phyloP scores from a whole-genome alignment of 306 rosid species.

The Inga laurina region DNA sequence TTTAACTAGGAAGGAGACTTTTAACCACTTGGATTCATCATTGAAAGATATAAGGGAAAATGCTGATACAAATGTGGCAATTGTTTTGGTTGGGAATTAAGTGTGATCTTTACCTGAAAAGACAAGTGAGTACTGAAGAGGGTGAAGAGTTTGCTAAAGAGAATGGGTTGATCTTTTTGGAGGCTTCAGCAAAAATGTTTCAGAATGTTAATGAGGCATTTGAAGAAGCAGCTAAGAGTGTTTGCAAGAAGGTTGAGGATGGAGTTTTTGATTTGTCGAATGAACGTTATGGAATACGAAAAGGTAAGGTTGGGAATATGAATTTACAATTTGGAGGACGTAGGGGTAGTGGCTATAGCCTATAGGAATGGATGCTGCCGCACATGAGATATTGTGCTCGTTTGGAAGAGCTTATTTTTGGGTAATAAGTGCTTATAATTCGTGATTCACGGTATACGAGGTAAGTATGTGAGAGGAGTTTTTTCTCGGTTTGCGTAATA shows the following conservation, averaged over 20 bases:
- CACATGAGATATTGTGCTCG: too few species aligned
- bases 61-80: neutral
- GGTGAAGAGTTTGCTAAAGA: neutral
- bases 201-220: neutral
- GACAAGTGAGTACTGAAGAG: neutral
- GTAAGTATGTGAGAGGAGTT: too few species aligned
- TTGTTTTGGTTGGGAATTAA: neutral
- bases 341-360: too few species aligned
- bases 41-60: neutral
- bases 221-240: neutral
- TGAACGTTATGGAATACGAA: neutral
- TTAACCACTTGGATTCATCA: neutral
- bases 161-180: neutral
- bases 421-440: too few species aligned
- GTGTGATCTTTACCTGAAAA: neutral
- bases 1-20: neutral
- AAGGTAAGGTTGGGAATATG: neutral
- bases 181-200: neutral
- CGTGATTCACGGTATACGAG: too few species aligned
- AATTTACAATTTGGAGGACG: too few species aligned
- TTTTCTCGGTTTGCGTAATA: too few species aligned
- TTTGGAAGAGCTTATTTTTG: too few species aligned
- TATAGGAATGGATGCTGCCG: too few species aligned
- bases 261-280: neutral
- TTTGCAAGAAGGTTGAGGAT: neutral